Percentiles rank a stretch among this genome's conserved stretches.
phyloP scores from a whole-genome alignment of 495 filamentous ascomycete species.

The Tetracladium marchalianum region DNA sequence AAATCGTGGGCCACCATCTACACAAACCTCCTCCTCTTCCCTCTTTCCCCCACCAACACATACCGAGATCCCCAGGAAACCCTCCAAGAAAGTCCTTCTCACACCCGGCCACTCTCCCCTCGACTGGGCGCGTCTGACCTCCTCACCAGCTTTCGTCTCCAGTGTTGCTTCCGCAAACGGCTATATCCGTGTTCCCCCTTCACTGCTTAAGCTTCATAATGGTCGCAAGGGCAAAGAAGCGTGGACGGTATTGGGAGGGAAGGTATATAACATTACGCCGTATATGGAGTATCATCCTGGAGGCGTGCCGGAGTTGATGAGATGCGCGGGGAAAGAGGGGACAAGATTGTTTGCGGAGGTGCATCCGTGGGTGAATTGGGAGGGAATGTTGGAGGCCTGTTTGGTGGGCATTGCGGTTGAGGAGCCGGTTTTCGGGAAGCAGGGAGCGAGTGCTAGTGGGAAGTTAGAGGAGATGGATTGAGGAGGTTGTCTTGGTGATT shows the following conservation, averaged over 20 bases:
- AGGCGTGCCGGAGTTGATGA: constrained; percentile 75
- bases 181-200: constrained; percentile 62
- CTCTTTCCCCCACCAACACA: constrained; percentile 39
- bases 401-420: constrained; percentile 76
- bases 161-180: constrained; percentile 33
- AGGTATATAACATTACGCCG: constrained; percentile 87
- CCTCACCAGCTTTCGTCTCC: constrained; percentile 59
- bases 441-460: constrained; percentile 7
- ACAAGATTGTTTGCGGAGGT: constrained; percentile 78
- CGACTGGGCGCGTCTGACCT: constrained; percentile 80
- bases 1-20: constrained; percentile 19
- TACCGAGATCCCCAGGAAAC: constrained; percentile 34
- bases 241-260: constrained; percentile 78
- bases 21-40: constrained; percentile 11
- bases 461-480: constrained; percentile 64
- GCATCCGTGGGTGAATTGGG: constrained; percentile 97
- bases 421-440: constrained; percentile 48
- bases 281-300: constrained; percentile 90
- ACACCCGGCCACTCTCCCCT: constrained; percentile 84
- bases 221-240: constrained; percentile 75
- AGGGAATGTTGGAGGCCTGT: constrained; percentile 82
- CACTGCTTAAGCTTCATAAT: constrained; percentile 61
- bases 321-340: constrained; percentile 68
- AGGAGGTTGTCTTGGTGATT: background rate
- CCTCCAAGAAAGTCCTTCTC: constrained; percentile 53